Conservation (phyloP, 495 filamentous ascomycete genomes). For the Aspergillus leporis region DNA sequence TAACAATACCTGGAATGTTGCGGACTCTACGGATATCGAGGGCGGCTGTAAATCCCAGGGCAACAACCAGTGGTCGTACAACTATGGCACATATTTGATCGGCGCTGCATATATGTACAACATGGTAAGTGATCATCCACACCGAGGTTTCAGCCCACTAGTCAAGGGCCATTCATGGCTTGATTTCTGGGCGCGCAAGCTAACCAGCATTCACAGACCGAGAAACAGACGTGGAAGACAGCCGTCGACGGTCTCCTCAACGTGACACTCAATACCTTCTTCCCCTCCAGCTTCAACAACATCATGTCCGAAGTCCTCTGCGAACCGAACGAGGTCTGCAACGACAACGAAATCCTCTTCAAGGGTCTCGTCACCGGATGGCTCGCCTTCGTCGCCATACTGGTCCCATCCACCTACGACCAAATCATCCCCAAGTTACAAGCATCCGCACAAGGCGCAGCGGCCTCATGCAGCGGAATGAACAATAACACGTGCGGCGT, state of each 20-base stretch:
- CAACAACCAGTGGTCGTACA: conserved; percentile 66
- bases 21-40: conserved; percentile 51
- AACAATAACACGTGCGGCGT: conserved; percentile 70
- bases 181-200: conserved; percentile 11
- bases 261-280: conserved; percentile 57
- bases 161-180: neutral
- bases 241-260: conserved; percentile 59
- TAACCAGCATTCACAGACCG: conserved; percentile 48
- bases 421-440: conserved; percentile 65
- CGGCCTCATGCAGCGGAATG: conserved; percentile 62
- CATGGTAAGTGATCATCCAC: conserved; percentile 36
- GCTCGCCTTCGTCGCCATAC: conserved; percentile 70
- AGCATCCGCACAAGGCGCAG: conserved; percentile 67
- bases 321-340: conserved; percentile 60
- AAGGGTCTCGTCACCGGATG: conserved; percentile 77
- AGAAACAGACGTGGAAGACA: conserved; percentile 53
- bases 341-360: conserved; percentile 76
- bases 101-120: conserved; percentile 76
- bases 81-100: conserved; percentile 65
- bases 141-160: neutral
- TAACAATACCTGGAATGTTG: conserved; percentile 58
- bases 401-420: conserved; percentile 60
- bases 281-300: conserved; percentile 46
- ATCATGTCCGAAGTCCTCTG: conserved; percentile 73
- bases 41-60: conserved; percentile 56